phyloP scores from a whole-genome alignment of 2,329 filamentous ascomycete genomes.

The Ceratocystis destructans region DNA sequence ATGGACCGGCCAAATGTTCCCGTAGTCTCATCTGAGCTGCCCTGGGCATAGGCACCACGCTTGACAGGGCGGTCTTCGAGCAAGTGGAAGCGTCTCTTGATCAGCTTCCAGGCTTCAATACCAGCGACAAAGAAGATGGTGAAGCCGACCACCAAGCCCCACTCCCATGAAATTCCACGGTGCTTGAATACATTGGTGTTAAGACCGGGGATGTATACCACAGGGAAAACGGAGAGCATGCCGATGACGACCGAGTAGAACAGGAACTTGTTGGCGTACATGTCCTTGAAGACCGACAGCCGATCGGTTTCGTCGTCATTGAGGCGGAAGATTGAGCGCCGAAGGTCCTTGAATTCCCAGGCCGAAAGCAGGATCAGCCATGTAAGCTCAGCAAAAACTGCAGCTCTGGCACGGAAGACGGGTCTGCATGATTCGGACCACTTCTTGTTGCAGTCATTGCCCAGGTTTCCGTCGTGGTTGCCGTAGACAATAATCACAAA shows the following conservation, averaged over 20 bases:
- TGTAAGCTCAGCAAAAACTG: slow-evolving; percentile 59
- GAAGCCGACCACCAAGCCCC: slow-evolving; percentile 52
- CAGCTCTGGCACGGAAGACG: slow-evolving; percentile 57
- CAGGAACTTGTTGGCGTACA: slow-evolving; percentile 57
- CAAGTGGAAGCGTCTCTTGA: slow-evolving; percentile 44
- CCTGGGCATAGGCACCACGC: slow-evolving; percentile 39
- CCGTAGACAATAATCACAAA: slow-evolving; percentile 54
- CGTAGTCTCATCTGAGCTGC: slow-evolving; percentile 34
- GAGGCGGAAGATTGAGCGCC: slow-evolving; percentile 57
- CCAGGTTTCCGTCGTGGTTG: slow-evolving; percentile 41
- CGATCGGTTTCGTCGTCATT: slow-evolving; percentile 37
- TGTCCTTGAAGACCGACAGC: slow-evolving; percentile 45
- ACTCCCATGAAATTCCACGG: slow-evolving; percentile 58
- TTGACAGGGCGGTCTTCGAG: slow-evolving; percentile 40
- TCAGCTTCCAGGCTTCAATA: slow-evolving; percentile 58
- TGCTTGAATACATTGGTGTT: slow-evolving; percentile 63
- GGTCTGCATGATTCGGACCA: slow-evolving; percentile 42
- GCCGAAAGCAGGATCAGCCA: slow-evolving; percentile 62
- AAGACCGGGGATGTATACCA: slow-evolving; percentile 59
- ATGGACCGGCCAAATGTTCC: slow-evolving; percentile 32
- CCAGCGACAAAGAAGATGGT: slow-evolving; percentile 51
- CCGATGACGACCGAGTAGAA: slow-evolving; percentile 53
- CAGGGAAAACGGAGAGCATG: slow-evolving; percentile 48
- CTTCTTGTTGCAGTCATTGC: slow-evolving; percentile 46
- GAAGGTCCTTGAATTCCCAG: slow-evolving; percentile 65